A percentile compares a stretch with the other conserved stretches of the same genome.
Evolutionary conservation across 1,284 basidiomycete genomes (phyloP).

Genomic region (Cryptococcus sp.): DNA sequence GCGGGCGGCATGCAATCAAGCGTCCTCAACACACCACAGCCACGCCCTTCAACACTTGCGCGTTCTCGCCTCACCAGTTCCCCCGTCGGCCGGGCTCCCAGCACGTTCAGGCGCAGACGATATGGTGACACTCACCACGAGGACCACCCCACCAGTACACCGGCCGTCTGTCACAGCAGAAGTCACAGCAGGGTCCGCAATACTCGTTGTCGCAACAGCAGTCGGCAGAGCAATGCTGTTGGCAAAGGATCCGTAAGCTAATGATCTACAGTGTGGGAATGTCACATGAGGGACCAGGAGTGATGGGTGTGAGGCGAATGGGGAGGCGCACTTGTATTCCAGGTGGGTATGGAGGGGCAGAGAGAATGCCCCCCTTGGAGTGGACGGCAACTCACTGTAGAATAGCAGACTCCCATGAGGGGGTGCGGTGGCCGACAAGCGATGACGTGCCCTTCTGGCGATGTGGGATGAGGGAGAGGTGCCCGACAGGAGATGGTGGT

Average conservation of each 20-base stretch:
- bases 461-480: background rate
- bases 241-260: background rate
- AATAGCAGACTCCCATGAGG: conserved; percentile 18
- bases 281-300: background rate
- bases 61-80: background rate
- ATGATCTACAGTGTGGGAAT: background rate
- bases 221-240: conserved; percentile 14
- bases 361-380: background rate
- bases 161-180: conserved; percentile 12
- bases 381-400: conserved; percentile 10
- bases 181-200: conserved; percentile 16
- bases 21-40: no score
- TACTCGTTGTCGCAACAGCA: conserved; percentile 20
- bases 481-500: background rate
- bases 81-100: no score
- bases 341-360: no score
- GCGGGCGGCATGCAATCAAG: background rate
- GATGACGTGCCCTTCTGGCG: background rate
- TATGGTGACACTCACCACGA: conserved; percentile 4
- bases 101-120: no score
- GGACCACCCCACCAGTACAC: background rate
- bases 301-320: background rate
- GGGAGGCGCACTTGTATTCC: no score
- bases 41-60: background rate
- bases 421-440: background rate